A percentile compares a stretch with the other conserved stretches of the same genome.
Conservation (phyloP, 768 basidiomycete genomes). For the Cyathus striatus region DNA sequence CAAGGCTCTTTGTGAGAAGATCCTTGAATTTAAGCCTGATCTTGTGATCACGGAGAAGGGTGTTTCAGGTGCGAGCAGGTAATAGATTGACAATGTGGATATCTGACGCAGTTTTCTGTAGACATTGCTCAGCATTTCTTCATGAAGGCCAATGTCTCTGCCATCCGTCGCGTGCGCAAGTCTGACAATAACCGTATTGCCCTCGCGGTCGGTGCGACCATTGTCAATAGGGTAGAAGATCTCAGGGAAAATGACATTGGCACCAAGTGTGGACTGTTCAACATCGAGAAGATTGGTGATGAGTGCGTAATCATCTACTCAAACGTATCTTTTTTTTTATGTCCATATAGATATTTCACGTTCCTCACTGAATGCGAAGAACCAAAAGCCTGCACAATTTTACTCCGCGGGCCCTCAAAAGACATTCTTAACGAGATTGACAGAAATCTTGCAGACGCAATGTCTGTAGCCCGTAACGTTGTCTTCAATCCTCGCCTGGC, state of each 20-base stretch:
- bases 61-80: constrained; percentile 78
- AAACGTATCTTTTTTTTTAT: constrained; percentile 1
- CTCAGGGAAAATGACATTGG: constrained; percentile 90
- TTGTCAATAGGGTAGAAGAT: constrained; percentile 95
- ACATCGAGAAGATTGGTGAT: constrained; percentile 96
- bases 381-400: constrained; percentile 97
- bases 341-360: constrained; percentile 74
- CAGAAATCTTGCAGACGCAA: constrained; percentile 94
- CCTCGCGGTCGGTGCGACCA: constrained; percentile 90
- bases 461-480: constrained; percentile 95
- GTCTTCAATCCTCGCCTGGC: constrained; percentile 94
- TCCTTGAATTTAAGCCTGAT: constrained; percentile 94
- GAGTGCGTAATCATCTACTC: constrained; percentile 49
- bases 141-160: constrained; percentile 83
- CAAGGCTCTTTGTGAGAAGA: constrained; percentile 74
- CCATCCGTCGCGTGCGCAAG: constrained; percentile 94
- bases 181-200: constrained; percentile 99
- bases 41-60: constrained; percentile 97
- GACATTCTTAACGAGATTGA: constrained; percentile 98
- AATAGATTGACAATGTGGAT: too few species aligned
- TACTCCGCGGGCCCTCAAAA: constrained; percentile 96
- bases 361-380: constrained; percentile 88
- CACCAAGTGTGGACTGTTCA: constrained; percentile 91
- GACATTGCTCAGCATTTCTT: constrained; percentile 94
- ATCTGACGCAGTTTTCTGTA: too few species aligned